Evolutionary conservation across 805 yeast species (phyloP), one percentile per base, ranked within the genome.

Genomic region (Cyberlindnera nakhonratchasimensis): DNA sequence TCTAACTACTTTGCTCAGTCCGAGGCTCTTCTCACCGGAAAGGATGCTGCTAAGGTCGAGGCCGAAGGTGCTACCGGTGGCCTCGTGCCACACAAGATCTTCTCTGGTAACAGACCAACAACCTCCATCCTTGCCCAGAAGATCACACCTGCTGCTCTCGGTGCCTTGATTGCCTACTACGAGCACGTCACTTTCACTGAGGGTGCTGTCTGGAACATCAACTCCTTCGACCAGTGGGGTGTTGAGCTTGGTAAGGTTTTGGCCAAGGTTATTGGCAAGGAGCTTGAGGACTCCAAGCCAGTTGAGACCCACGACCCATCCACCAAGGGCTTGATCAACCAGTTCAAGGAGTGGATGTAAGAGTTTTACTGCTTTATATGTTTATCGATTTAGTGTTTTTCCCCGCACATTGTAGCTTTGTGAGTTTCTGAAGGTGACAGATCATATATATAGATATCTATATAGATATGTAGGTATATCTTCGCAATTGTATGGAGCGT

Each of bases 211-310:
- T 91, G 99, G 99, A 93, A 95, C 79, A 90, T 93, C 75, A 93
- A 93, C 82, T 91, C 98, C 16, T 93, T 88, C 65, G 99, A 93
- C 75, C 99, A 93, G 76, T 93, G 98, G 96, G 99, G 99, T 70
- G 99, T 93, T 61, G 99, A 93, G 74, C 85, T 93, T 59, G 99
- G 99, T 67, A 93, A 93, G 74, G 95, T 85, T 40, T 80, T 93
- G 64, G 99, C 99, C 63, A 93, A 93, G 82, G 93, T 77, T 46
- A 91, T 93, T 61, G 91, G 95, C 59, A 77, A 77, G 58, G 97
- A 93, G 72, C 80, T 93, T 63, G 86, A 85, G 57, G 78, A 75
- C 62, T 58, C 70, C 23, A 62, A 65, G 34, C 67, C 70, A 42
- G 80, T 85, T 42, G 63, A 70, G 26, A 62, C 79, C 47, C 99